Evolutionary conservation across 495 filamentous ascomycete genomes (phyloP).

Genomic region (Talaromyces adpressus): DNA sequence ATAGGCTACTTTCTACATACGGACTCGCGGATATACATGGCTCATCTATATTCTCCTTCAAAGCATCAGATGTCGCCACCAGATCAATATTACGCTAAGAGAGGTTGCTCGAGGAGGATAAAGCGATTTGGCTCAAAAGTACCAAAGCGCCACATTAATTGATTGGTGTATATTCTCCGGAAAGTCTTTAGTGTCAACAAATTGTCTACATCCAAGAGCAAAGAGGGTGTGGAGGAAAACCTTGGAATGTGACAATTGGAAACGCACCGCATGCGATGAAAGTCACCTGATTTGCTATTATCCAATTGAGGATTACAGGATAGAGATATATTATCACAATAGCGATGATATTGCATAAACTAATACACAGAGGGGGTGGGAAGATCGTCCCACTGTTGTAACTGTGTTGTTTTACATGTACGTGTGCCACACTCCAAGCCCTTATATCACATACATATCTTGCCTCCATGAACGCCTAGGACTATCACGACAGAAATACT

Average conservation of each 20-base stretch:
- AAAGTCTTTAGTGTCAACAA: neutral
- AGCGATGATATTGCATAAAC: neutral
- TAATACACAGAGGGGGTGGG: neutral
- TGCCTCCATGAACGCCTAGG: neutral
- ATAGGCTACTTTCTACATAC: neutral
- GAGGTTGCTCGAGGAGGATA: neutral
- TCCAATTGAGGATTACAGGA: neutral
- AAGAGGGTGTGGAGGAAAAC: conserved; percentile 1
- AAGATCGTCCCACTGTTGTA: neutral
- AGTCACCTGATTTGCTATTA: neutral
- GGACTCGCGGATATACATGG: neutral
- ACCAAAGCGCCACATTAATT: neutral
- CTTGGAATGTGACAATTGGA: neutral
- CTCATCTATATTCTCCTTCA: neutral
- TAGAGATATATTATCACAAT: neutral
- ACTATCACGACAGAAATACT: neutral
- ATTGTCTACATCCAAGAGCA: neutral
- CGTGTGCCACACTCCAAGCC: neutral
- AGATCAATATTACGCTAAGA: neutral
- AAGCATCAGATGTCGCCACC: neutral
- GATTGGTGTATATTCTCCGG: conserved; percentile 3
- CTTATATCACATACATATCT: neutral
- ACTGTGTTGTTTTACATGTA: neutral
- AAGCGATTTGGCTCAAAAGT: neutral
- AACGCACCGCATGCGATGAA: neutral